Evolutionary conservation across 495 filamentous ascomycete genomes (phyloP), one percentile per base, ranked within the genome.

Genomic region (Wilcoxina mikolae): DNA sequence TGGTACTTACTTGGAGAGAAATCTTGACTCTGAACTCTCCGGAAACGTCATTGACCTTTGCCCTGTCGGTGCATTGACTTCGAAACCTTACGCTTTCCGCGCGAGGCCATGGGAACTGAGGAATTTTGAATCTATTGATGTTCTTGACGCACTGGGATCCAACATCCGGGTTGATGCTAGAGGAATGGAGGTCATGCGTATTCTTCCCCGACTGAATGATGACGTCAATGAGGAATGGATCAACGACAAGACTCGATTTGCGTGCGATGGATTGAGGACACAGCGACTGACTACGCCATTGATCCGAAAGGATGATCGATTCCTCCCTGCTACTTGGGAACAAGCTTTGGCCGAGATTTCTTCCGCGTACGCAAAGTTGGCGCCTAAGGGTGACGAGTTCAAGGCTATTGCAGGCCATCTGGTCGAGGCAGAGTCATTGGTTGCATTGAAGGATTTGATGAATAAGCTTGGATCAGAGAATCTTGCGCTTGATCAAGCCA

Each of bases 191-290:
- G 88, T 98, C 33, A 95, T 96, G 91, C 79, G 93, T 51, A 76
- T 98, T 52, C 64, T 94, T 17, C 91, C 91, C 15, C 77, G 91
- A 60, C 76, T 96, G 47, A 98, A 96, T 67, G 91, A 98, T 60
- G 88, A 96, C 66, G 78, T 98, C 56, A 98, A 98, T 68, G 91
- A 98, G 71, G 91, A 96, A 71, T 98, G 91, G 91, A 95, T 98
- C 65, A 90, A 95, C 65, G 91, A 98, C 73, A 98, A 98, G 74
- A 83, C 87, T 22, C 78, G 91, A 27, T 98, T 96, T 69, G 90
- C 91, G 5, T 95, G 88, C 68, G 91, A 98, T 71, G 91, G 90
- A n/a, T 72, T 98, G 56, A 89, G 83, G 76, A 95, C 88, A 28
- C 91, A 98, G 68, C 76, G 91, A 54, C 74, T 98, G 22, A 95